phyloP scores from a whole-genome alignment of 441 rosid species.

The Caryocar brasiliense region DNA sequence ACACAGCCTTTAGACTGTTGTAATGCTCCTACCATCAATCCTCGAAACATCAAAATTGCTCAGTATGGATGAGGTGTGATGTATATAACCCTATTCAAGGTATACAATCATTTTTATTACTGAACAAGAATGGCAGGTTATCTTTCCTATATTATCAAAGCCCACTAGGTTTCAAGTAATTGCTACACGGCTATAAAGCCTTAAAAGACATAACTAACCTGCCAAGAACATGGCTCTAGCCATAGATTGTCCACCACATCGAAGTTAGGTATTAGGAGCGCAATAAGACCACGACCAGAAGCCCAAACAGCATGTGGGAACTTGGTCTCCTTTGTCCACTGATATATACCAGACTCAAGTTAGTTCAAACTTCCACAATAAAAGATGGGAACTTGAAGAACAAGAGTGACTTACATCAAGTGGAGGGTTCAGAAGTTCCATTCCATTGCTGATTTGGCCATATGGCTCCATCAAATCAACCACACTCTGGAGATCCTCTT shows the following conservation, averaged over 20 bases:
- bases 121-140: too few species aligned
- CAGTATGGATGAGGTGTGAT: not conserved
- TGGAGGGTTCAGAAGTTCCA: constrained; percentile 77
- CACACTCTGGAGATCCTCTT: constrained; percentile 76
- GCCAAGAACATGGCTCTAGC: constrained; percentile 95
- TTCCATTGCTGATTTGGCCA: constrained; percentile 90
- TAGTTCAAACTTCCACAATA: constrained; percentile 11
- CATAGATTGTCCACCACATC: constrained; percentile 81
- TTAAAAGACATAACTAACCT: constrained; percentile 34
- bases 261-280: constrained; percentile 73
- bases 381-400: not conserved
- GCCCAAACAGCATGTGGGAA: constrained; percentile 97
- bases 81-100: not conserved
- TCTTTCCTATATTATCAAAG: too few species aligned
- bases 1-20: too few species aligned
- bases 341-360: constrained; percentile 13
- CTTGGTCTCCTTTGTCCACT: constrained; percentile 94
- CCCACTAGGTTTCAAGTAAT: too few species aligned
- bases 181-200: too few species aligned
- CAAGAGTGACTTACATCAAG: constrained; percentile 42
- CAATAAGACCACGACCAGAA: constrained; percentile 87
- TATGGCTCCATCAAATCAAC: constrained; percentile 98
- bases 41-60: not conserved
- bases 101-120: not conserved
- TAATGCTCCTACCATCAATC: not conserved